Base-by-base conservation (phyloP, 2,329 filamentous ascomycete genomes). In the Cytospora leucostoma region DNA sequence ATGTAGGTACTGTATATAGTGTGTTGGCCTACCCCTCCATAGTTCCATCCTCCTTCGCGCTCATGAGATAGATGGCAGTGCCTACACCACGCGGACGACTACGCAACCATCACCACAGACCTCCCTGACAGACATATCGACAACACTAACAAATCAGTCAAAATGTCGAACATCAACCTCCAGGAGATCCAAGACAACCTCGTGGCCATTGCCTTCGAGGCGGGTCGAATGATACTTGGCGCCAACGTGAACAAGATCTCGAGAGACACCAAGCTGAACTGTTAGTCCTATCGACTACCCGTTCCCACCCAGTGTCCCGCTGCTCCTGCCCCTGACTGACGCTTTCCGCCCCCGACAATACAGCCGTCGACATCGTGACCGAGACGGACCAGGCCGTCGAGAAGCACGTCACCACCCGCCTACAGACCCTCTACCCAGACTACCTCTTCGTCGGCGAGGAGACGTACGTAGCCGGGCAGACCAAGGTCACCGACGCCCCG, bases 381-480 rank as follows among this genome's bases (percentile, higher is more conserved):
- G 87, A 89, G 72, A 84, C 85, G 21, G 87, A 90, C 76, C 81
- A 86, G 71, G 85, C 84, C 13, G 85, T 90, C 59, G 87, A 90
- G 74, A 78, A 79, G 59, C 84, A 87, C 78, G 84, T 89, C 61
- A 83, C 81, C 8, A 73, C 76, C 17, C 79, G 79, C 49, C 80
- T 90, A 15, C 76, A 75, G 3, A 67, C 75, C 17, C 74, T 78
- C 19, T 88, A 86, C 72, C 87, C 87, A 1, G 67, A 72, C 65
- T 84, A 83, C 71, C 74, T 80, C 67, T 91, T 92, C 74, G 86
- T 92, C 74, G 89, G 89, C 72, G 89, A 92, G 73, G 90, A 94
- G 76, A 92, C 90, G 34, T 90, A 92, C 78, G 80, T 86, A 67
- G 84, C 88, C 1, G 89, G 89, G 69, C 77, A 81, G 40, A 79